Conservation (phyloP, 164 flowering plant genomes). For the Piper betle region DNA sequence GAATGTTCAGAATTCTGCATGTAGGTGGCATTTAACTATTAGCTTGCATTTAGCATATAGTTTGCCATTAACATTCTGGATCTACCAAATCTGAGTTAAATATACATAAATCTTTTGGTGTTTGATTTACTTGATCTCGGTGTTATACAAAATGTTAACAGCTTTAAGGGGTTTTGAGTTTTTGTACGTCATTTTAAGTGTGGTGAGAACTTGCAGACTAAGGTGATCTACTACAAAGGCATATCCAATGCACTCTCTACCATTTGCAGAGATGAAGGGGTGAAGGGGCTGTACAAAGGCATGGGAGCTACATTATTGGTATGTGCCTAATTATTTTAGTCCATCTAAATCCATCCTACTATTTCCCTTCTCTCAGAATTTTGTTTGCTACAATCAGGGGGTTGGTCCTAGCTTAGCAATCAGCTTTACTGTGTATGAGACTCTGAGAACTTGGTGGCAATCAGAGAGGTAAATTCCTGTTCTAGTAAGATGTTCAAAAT, state of each 20-base stretch:
- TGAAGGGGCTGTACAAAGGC: slow-evolving; percentile 69
- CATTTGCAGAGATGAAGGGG: slow-evolving; percentile 64
- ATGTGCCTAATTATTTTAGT: slow-evolving; percentile 4
- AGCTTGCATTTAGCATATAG: no score
- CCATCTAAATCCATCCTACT: background rate
- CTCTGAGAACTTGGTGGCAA: slow-evolving; percentile 53
- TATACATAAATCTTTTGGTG: no score
- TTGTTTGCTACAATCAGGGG: slow-evolving; percentile 34
- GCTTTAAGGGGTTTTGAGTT: background rate
- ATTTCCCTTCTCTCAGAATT: background rate
- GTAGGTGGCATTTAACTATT: no score
- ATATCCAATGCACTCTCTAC: slow-evolving; percentile 54
- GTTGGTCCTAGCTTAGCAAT: slow-evolving; percentile 84
- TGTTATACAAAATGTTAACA: no score
- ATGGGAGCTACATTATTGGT: slow-evolving; percentile 84
- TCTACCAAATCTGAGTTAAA: background rate
- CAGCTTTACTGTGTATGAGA: slow-evolving; percentile 74
- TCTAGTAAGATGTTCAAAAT: background rate
- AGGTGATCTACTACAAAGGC: slow-evolving; percentile 49
- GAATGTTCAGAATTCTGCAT: no score
- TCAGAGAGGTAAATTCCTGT: slow-evolving; percentile 33
- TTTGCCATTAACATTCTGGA: no score
- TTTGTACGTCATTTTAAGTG: background rate
- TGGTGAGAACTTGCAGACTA: slow-evolving; percentile 31
- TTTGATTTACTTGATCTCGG: no score